phyloP scores from a whole-genome alignment of 225 moss, liverwort and hornwort genomes.

The Polytrichum formosum region DNA sequence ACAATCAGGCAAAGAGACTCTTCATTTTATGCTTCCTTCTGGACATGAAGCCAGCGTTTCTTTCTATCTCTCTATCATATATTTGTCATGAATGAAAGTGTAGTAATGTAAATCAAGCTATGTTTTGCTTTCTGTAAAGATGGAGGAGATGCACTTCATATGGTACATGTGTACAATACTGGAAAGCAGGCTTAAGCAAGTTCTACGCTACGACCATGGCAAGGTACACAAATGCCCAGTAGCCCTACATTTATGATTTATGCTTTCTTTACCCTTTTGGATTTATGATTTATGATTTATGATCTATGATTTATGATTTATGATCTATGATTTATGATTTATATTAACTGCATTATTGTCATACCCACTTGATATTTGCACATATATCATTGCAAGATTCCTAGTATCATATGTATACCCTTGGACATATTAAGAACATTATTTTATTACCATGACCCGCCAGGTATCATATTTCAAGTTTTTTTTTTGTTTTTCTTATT shows the following conservation, averaged over 20 bases:
- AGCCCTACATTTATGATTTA: not conserved
- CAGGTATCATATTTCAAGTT: too few species aligned
- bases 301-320: too few species aligned
- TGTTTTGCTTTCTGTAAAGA: conserved; percentile 20
- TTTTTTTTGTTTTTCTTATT: too few species aligned
- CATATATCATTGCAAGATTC: too few species aligned
- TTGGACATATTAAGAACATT: too few species aligned
- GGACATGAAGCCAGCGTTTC: too few species aligned
- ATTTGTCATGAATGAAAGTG: not conserved
- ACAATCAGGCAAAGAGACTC: not conserved
- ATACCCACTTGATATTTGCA: too few species aligned
- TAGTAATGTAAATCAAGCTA: not conserved
- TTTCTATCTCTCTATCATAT: not conserved
- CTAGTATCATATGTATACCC: too few species aligned
- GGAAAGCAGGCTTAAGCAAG: conserved; percentile 71
- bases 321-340: too few species aligned
- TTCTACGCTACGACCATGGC: conserved; percentile 77
- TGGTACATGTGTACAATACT: conserved; percentile 70
- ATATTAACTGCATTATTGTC: too few species aligned
- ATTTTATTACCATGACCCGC: too few species aligned
- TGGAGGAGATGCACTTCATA: conserved; percentile 53
- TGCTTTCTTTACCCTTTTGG: not conserved
- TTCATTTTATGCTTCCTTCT: not conserved
- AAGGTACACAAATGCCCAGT: conserved; percentile 40
- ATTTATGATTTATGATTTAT: too few species aligned